Percentiles rank a stretch among this genome's conserved stretches.
Evolutionary conservation across 306 rosid genomes (phyloP).

Genomic region (Castanea sativa): DNA sequence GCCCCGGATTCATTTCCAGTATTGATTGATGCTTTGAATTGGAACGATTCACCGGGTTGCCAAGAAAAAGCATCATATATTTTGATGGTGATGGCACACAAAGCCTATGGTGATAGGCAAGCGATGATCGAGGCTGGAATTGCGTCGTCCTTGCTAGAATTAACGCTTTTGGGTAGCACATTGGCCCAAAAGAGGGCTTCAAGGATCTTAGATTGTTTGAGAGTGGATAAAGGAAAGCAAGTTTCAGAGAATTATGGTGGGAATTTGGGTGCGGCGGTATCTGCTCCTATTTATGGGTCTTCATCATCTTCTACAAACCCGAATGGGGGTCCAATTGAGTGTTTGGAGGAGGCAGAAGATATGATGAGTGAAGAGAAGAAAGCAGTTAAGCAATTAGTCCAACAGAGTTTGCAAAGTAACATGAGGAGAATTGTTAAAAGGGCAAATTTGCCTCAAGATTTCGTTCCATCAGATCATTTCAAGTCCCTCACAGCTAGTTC

Average conservation of each 20-base stretch:
- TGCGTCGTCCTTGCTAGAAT: slow-evolving; percentile 73
- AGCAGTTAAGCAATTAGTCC: slow-evolving; percentile 91
- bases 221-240: slow-evolving; percentile 77
- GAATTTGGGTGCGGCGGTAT: slow-evolving; percentile 50
- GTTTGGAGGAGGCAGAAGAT: slow-evolving; percentile 52
- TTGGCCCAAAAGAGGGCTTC: slow-evolving; percentile 98
- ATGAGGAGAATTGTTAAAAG: slow-evolving; percentile 92
- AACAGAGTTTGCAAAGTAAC: slow-evolving; percentile 88
- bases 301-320: slow-evolving; percentile 54
- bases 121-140: slow-evolving; percentile 92
- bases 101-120: slow-evolving; percentile 71
- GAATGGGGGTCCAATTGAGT: slow-evolving; percentile 36
- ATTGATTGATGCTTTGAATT: slow-evolving; percentile 70
- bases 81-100: slow-evolving; percentile 95
- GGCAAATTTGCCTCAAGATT: slow-evolving; percentile 90
- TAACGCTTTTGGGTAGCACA: slow-evolving; percentile 80
- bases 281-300: slow-evolving; percentile 77
- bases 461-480: slow-evolving; percentile 66
- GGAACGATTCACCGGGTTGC: slow-evolving; percentile 88
- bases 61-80: slow-evolving; percentile 91
- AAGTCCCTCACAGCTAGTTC: slow-evolving; percentile 75
- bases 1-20: slow-evolving; percentile 48
- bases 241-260: slow-evolving; percentile 53
- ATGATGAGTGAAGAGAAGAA: slow-evolving; percentile 88
- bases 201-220: slow-evolving; percentile 76